Conservation (phyloP, 768 basidiomycete species). For the Tylopilus sp. region DNA sequence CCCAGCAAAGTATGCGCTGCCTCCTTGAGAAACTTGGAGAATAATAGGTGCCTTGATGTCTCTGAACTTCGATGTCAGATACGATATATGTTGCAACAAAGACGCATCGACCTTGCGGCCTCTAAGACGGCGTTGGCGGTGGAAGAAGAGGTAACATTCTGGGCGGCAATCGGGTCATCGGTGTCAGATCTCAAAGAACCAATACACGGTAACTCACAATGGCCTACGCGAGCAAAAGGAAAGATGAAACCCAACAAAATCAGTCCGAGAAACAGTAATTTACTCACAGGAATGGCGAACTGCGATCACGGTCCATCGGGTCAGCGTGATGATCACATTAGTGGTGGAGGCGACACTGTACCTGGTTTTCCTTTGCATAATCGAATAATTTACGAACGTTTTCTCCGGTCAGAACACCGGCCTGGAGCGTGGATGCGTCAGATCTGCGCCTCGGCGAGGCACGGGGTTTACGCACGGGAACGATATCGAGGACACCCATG, state of each 20-base stretch:
- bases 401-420: slow-evolving; percentile 94
- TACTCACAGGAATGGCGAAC: background rate
- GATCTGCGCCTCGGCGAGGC: background rate
- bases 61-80: slow-evolving; percentile 36
- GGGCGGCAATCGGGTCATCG: background rate
- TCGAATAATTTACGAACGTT: slow-evolving; percentile 94
- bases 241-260: background rate
- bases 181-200: background rate
- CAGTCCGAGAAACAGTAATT: background rate
- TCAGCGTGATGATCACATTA: slow-evolving; percentile 1
- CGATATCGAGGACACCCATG: slow-evolving; percentile 83
- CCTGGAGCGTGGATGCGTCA: slow-evolving; percentile 39
- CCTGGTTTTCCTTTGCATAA: slow-evolving; percentile 87
- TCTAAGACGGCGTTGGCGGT: slow-evolving; percentile 92
- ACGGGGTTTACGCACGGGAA: slow-evolving; percentile 61
- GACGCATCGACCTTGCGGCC: slow-evolving; percentile 70
- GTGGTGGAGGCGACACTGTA: slow-evolving; percentile 29
- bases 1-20: slow-evolving; percentile 92
- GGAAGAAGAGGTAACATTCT: slow-evolving; percentile 98
- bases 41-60: slow-evolving; percentile 98
- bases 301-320: background rate
- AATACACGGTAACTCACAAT: slow-evolving; percentile 53
- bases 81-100: slow-evolving; percentile 3
- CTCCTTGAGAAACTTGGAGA: slow-evolving; percentile 96
- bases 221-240: slow-evolving; percentile 45